Evolutionary conservation across 495 filamentous ascomycete species (phyloP).

Genomic region (Xylaria castorea): DNA sequence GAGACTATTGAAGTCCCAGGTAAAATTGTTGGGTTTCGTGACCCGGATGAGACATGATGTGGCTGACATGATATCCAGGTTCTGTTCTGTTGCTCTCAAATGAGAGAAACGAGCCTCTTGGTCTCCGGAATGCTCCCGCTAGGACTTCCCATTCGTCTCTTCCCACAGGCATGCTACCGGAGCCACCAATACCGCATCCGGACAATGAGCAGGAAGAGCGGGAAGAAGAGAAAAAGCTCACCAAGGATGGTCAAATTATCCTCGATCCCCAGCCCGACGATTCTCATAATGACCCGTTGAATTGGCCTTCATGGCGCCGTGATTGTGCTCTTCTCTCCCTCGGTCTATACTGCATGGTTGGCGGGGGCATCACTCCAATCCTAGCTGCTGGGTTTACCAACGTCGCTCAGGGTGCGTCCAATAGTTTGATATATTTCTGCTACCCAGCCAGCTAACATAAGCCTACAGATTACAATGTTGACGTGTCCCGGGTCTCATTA

Average conservation of each 20-base stretch:
- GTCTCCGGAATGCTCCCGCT: constrained; percentile 75
- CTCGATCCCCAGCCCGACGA: constrained; percentile 93
- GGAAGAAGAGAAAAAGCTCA: constrained; percentile 72
- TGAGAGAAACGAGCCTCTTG: constrained; percentile 81
- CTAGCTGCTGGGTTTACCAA: constrained; percentile 89
- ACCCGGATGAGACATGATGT: not conserved
- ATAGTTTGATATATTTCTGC: no score
- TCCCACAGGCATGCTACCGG: constrained; percentile 61
- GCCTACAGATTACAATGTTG: constrained; percentile 64
- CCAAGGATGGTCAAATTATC: constrained; percentile 82
- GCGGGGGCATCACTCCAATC: constrained; percentile 91
- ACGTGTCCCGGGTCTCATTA: constrained; percentile 77
- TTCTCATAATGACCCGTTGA: constrained; percentile 87
- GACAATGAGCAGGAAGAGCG: constrained; percentile 38
- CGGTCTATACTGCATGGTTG: constrained; percentile 86
- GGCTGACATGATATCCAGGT: constrained; percentile 53
- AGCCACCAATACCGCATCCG: constrained; percentile 31
- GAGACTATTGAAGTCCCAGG: constrained; percentile 92
- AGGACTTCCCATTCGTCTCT: constrained; percentile 80
- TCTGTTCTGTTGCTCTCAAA: constrained; percentile 80
- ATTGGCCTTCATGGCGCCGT: constrained; percentile 86
- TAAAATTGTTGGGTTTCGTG: constrained; percentile 46
- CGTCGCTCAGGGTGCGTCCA: constrained; percentile 60
- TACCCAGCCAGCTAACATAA: constrained; percentile 11
- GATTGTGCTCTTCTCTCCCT: constrained; percentile 83